Base-by-base conservation (phyloP, 495 filamentous ascomycete genomes). In the Cenococcum geophilum region DNA sequence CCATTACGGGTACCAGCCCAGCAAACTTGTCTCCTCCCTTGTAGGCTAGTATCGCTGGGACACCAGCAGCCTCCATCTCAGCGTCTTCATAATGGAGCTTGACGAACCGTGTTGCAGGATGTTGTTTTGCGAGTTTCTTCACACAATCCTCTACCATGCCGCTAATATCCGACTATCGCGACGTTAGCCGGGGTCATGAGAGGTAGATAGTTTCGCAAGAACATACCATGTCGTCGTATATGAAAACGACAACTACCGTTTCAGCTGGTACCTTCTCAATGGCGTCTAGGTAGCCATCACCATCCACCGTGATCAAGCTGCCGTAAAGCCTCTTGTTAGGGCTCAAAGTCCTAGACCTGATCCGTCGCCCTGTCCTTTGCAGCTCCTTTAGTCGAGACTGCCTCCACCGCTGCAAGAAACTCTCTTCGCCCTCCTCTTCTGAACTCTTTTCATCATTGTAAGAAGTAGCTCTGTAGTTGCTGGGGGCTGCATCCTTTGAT, bases 31-130 rank as follows among this genome's bases (percentile, higher is more conserved):
- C 92, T 42, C 91, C 92, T 64, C 82, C 86, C 42, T 85, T 84
- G 76, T 98, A 98, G 1, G 88, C 92, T 43, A 98, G 77, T 22
- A 98, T 76, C 8, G 93, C 92, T 0, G 93, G 93, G 0, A 93
- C 89, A 58, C 88, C 84, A 58, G 91, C 89, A 61, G 88, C 83
- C 70, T 95, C 89, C 81, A 97, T 97, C 73, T 97, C 95, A 32
- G 95, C 92, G 61, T 96, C 95, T 57, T 88, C 84, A 71, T 89
- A 88, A 74, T 95, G 89, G 34, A 97, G 82, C 73, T 92, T 93
- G 73, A 97, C 81, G 69, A 98, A 97, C 64, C 88, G 89, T 42
- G 87, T 84, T 32, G 84, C 78, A 25, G 80, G 75, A 65, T 97
- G 77, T 59, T 79, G 77, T 57, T 79, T 75, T 48, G 92, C 89